Conservation (phyloP, 2,329 filamentous ascomycete species). For the Fusarium sambucinum region DNA sequence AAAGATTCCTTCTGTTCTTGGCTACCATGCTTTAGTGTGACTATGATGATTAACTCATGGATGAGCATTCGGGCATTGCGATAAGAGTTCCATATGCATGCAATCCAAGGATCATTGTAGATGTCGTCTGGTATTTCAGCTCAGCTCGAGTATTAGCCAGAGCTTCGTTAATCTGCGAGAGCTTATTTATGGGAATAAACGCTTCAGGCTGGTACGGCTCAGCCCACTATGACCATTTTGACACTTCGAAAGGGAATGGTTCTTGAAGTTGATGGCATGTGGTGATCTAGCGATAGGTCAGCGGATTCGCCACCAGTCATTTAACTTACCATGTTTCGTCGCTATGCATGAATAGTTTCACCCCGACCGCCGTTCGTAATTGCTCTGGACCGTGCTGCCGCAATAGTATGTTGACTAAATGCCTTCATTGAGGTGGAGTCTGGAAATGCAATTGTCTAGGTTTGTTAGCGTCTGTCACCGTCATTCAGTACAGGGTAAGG, state of each 20-base stretch:
- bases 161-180: constrained; percentile 32
- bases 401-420: constrained; percentile 37
- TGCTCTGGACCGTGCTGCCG: constrained; percentile 37
- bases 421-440: constrained; percentile 34
- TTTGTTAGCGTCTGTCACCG: neutral
- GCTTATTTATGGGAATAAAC: constrained; percentile 14
- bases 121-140: constrained; percentile 30
- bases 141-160: constrained; percentile 22
- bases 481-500: no score
- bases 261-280: constrained; percentile 44
- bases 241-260: constrained; percentile 34
- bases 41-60: constrained; percentile 37
- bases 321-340: constrained; percentile 32
- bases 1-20: constrained; percentile 2
- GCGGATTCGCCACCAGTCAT: no score
- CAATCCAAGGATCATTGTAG: constrained; percentile 38
- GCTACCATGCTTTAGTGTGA: constrained; percentile 28
- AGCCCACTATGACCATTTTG: constrained; percentile 39
- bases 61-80: constrained; percentile 33
- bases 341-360: constrained; percentile 36
- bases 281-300: constrained; percentile 16
- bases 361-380: constrained; percentile 26
- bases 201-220: constrained; percentile 2
- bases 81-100: constrained; percentile 42
- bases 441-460: constrained; percentile 35